phyloP scores from a whole-genome alignment of 2,329 filamentous ascomycete species.

The Aspergillus luchuensis region DNA sequence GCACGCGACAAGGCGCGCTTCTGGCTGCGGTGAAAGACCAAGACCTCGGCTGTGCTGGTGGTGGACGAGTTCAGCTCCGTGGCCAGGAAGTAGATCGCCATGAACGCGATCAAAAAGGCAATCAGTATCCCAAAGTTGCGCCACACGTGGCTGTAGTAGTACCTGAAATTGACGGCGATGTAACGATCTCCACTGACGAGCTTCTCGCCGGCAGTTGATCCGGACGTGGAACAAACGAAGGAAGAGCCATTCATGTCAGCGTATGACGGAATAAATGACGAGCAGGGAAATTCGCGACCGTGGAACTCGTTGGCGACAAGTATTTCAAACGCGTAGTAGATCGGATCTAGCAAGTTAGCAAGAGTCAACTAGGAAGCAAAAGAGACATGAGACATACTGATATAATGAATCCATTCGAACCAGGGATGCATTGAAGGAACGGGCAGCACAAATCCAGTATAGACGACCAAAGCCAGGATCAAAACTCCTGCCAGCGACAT shows the following conservation, averaged over 20 bases:
- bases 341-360: conserved; percentile 53
- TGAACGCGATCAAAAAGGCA: conserved; percentile 63
- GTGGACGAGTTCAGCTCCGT: conserved; percentile 56
- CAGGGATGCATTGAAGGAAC: conserved; percentile 67
- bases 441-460: conserved; percentile 46
- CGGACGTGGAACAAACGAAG: conserved; percentile 60
- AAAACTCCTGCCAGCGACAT: conserved; percentile 55
- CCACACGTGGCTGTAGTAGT: conserved; percentile 64
- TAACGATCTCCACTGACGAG: conserved; percentile 63
- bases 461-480: conserved; percentile 43
- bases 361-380: background rate
- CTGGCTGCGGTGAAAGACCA: conserved; percentile 67
- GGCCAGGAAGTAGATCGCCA: conserved; percentile 59
- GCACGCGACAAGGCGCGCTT: conserved; percentile 19
- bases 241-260: conserved; percentile 37
- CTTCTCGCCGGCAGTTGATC: conserved; percentile 55
- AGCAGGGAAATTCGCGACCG: conserved; percentile 60
- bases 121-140: conserved; percentile 69
- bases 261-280: conserved; percentile 51
- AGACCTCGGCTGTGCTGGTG: conserved; percentile 72
- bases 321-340: conserved; percentile 78
- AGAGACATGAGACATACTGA: conserved; percentile 51
- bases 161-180: conserved; percentile 56
- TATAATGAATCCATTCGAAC: conserved; percentile 77
- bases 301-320: conserved; percentile 83